Evolutionary conservation across 768 basidiomycete genomes (phyloP), one percentile per base, ranked within the genome.

Genomic region (Lentinula aciculospora): DNA sequence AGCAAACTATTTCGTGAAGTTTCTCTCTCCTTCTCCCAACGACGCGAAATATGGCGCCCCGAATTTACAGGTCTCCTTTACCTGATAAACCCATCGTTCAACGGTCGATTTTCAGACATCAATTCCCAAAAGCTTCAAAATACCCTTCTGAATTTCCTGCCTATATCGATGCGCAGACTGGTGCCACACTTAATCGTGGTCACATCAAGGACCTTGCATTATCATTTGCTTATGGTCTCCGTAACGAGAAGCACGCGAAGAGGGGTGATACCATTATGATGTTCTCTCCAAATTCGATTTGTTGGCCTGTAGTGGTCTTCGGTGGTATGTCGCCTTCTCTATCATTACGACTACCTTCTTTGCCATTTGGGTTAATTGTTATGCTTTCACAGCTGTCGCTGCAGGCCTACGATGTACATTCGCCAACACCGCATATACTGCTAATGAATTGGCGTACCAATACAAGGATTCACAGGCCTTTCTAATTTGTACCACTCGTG

Each of bases 401-500:
- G 81, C 81, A 0, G 84, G 82, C 1, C 62, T 81, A 13, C 66
- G 75, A 32, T 72, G 75, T 21, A 82, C 83, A 1, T 75, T 80
- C 3, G 82, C 80, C 25, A 88, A 85, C 68, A 76, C 73, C 42
- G 66, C 71, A 0, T 88, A 83, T 63, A 81, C 79, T 2, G 62
- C 76, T 7, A 56, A 62, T 0, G 88, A 89, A 61, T 72, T 89
- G 1, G 68, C 69, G 1, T 76, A 82, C 63, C 88, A 89, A 66
- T 85, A 88, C 58, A 70, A 61, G 12, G 84, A 94, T 65, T 85
- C 85, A 53, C 71, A 78, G 3, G 86, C 93, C 0, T 75, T 76
- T 49, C 61, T 87, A 19, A 67, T 93, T 25, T 81, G 92, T 56
- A 76, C 81, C 10, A 81, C 82, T 58, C 88, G 89, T n/a, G 74